phyloP scores from a whole-genome alignment of 2,329 filamentous ascomycete genomes.

The Phoma herbarum region DNA sequence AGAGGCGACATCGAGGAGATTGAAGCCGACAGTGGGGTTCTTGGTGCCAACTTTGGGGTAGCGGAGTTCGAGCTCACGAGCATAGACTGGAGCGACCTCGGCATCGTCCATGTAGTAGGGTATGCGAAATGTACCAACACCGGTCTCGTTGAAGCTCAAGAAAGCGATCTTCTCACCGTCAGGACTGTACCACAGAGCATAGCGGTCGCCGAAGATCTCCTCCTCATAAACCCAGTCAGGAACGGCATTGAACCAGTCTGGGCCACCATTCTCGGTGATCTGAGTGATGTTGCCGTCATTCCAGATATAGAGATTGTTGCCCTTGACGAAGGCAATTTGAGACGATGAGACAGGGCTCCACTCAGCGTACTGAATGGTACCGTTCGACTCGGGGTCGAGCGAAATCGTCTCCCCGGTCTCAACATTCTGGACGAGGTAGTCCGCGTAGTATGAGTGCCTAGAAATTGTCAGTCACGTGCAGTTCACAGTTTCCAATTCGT shows the following conservation, averaged over 20 bases:
- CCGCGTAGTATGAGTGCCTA: slow-evolving; percentile 71
- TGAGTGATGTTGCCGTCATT: slow-evolving; percentile 63
- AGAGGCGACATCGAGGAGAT: slow-evolving; percentile 63
- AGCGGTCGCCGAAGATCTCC: slow-evolving; percentile 63
- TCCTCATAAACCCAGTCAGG: slow-evolving; percentile 73
- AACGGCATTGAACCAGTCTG: slow-evolving; percentile 68
- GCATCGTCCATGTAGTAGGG: slow-evolving; percentile 72
- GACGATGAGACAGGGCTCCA: slow-evolving; percentile 65
- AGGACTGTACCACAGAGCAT: slow-evolving; percentile 66
- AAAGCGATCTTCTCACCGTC: slow-evolving; percentile 65
- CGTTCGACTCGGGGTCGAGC: slow-evolving; percentile 66
- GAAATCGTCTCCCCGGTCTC: slow-evolving; percentile 63
- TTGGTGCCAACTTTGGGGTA: slow-evolving; percentile 75
- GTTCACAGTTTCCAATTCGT: too few relatives aligned
- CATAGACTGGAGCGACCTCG: slow-evolving; percentile 67
- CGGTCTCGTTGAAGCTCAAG: slow-evolving; percentile 70
- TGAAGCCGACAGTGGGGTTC: slow-evolving; percentile 71
- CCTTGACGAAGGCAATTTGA: slow-evolving; percentile 72
- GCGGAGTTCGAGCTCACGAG: slow-evolving; percentile 67
- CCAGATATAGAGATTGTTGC: slow-evolving; percentile 71
- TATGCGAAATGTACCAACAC: slow-evolving; percentile 71
- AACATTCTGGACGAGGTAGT: slow-evolving; percentile 72
- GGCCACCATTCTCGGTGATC: slow-evolving; percentile 67
- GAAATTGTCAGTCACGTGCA: background rate
- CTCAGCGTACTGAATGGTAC: slow-evolving; percentile 73